Conservation (phyloP, 176 grass and related monocot genomes). For the Phragmites australis region DNA sequence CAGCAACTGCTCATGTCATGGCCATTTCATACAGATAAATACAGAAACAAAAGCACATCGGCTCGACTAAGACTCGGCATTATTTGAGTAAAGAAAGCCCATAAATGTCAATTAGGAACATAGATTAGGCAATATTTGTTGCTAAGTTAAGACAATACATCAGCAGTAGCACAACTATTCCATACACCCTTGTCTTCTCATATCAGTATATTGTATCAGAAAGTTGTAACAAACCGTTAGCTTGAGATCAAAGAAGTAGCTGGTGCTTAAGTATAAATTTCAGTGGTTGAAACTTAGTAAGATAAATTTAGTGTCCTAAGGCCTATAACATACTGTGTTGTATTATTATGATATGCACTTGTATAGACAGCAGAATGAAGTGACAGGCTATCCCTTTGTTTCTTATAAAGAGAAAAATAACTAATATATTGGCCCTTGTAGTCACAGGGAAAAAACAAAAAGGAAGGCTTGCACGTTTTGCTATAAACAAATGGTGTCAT, state of each 20-base stretch:
- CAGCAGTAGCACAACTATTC: not conserved
- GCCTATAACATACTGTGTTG: not conserved
- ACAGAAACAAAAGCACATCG: not conserved
- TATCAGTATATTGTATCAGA: not conserved
- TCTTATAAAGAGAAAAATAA: not conserved
- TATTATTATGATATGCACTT: not conserved
- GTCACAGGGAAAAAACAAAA: not conserved
- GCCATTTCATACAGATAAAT: not conserved
- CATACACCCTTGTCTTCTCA: not conserved
- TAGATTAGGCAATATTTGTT: not conserved
- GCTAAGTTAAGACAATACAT: not conserved
- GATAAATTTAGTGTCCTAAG: not conserved
- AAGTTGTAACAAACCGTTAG: not conserved
- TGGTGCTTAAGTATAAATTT: not conserved
- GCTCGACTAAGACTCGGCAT: not conserved
- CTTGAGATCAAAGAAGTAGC: not conserved
- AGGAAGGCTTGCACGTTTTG: not conserved
- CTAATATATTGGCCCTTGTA: not conserved
- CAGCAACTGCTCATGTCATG: not conserved
- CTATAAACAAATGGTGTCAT: not conserved
- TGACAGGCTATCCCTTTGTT: not conserved
- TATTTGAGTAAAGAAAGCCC: not conserved
- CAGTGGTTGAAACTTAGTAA: not conserved
- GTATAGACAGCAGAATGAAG: not conserved
- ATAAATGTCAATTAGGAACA: not conserved